Base-by-base conservation (phyloP, 1,284 basidiomycete species). In the Schizophyllum amplum region DNA sequence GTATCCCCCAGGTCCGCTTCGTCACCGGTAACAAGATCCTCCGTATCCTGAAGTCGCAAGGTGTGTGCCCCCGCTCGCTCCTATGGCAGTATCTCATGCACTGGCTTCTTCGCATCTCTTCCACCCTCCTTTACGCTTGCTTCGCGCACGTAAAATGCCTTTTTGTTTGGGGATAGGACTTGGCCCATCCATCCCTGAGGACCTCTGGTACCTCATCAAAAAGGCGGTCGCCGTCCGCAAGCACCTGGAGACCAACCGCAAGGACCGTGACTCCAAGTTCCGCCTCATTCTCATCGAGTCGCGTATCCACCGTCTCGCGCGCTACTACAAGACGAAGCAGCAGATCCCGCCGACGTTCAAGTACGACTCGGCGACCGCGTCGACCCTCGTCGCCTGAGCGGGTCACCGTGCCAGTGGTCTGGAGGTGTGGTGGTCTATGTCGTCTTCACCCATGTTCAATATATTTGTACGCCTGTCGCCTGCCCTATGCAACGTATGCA, bases 11-110 rank as follows among this genome's bases (percentile, higher is more conserved):
- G 73, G 95, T 98, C 75, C 94, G 94, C 69, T 94, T 92, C 76
- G 90, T 98, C 70, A 98, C 96, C 61, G 96, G 95, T 72, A 98
- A 97, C 91, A 98, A 98, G 86, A 96, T 99, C 71, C 87, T 98
- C 68, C 88, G 96, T 82, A 94, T 98, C 80, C 83, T 98, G 75
- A 98, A 98, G 82, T 86, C 90, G 65, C 84, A 94, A 70, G 93
- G 94, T 93, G 72, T 75, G 85, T 74, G 49, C 47, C 48, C 4
- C 57, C 52, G 25, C 50, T 56, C 55, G 27, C 47, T 26, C 55
- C 15, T 56, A 46, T 53, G 15, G n/a, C 6, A 25, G 57, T 25
- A 49, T 51, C 9, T 61, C 55, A 63, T 59, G 49, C 56, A 50
- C 50, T 57, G 63, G 50, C 42, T 64, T 59, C 59, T 60, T 64